A percentile compares a stretch with the other conserved stretches of the same genome.
Evolutionary conservation across 768 basidiomycete genomes (phyloP).

Genomic region (Daedalea quercina): DNA sequence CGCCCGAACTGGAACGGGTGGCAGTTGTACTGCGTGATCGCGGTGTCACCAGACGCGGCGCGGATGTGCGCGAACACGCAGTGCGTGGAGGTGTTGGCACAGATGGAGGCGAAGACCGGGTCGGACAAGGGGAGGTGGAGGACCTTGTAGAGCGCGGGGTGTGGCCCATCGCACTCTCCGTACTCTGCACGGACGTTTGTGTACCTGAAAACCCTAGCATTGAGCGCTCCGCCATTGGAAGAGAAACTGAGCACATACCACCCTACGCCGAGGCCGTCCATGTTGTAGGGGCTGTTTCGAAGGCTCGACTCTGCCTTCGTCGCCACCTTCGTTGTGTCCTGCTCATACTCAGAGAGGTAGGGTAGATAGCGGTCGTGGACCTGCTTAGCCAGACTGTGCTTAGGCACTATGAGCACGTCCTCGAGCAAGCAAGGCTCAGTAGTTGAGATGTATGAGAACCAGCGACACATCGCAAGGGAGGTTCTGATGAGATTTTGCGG

Average conservation of each 20-base stretch:
- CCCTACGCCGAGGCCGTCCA: constrained; percentile 19
- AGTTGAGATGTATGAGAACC: constrained; percentile 25
- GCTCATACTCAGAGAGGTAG: constrained; percentile 19
- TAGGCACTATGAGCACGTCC: constrained; percentile 21
- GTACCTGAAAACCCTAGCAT: constrained; percentile 10
- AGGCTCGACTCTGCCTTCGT: constrained; percentile 17
- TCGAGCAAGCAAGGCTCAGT: constrained; percentile 23
- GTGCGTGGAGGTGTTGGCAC: constrained; percentile 19
- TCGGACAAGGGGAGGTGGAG: constrained; percentile 22
- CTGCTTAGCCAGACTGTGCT: constrained; percentile 22
- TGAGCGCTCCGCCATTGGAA: background rate
- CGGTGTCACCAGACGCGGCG: constrained; percentile 19
- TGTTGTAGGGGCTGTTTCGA: constrained; percentile 22
- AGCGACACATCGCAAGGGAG: constrained; percentile 19
- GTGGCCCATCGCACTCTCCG: constrained; percentile 19
- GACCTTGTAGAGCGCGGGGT: constrained; percentile 19
- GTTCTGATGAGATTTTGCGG: too few relatives aligned
- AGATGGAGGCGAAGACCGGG: constrained; percentile 18
- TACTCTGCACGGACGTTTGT: constrained; percentile 15
- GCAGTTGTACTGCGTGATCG: constrained; percentile 19
- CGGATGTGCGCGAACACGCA: constrained; percentile 26
- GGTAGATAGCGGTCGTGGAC: constrained; percentile 24
- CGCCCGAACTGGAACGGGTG: constrained; percentile 25
- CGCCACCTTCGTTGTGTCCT: constrained; percentile 8
- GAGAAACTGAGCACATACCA: constrained; percentile 12